These are phyloP conservation scores for Endocalyx cinctus DNA, from an alignment of 2,329 filamentous ascomycete species.

Conservation along the genomic window DNA sequence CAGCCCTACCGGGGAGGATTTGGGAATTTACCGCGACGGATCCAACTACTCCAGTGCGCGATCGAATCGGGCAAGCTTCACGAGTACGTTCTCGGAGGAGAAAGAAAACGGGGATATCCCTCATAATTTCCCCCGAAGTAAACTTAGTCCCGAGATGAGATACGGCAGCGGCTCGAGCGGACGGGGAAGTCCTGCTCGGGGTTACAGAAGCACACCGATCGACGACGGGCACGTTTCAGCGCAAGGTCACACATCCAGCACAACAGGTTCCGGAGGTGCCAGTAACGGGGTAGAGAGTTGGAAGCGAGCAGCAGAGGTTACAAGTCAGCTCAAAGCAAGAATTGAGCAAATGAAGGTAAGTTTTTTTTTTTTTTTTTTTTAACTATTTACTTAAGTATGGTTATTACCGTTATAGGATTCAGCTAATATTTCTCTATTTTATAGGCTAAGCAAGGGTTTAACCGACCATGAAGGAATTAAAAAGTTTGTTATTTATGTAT, in stretches of 20 bases:
- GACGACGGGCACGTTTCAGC: conserved; percentile 18
- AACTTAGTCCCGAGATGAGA: conserved; percentile 50
- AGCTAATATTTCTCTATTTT: too few relatives aligned
- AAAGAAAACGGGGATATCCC: conserved; percentile 64
- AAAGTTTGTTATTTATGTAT: not conserved
- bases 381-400: not conserved
- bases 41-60: conserved; percentile 31
- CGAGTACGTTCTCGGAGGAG: conserved; percentile 67
- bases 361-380: not conserved
- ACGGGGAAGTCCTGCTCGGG: conserved; percentile 54
- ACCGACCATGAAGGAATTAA: conserved; percentile 30
- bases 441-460: conserved; percentile 48
- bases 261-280: conserved; percentile 10
- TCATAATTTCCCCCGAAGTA: conserved; percentile 40
- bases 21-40: conserved; percentile 54
- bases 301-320: conserved; percentile 95
- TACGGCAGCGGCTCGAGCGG: conserved; percentile 53
- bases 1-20: conserved; percentile 55
- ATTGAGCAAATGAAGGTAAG: conserved; percentile 96
- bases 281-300: conserved; percentile 77
- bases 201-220: conserved; percentile 39
- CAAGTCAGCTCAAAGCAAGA: conserved; percentile 91
- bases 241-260: conserved; percentile 14
- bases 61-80: conserved; percentile 55
- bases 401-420: conserved; percentile 14